These are phyloP conservation scores for Aegilops tauschii DNA, from an alignment of 176 grass and related monocot genomes.

Conservation along the genomic window DNA sequence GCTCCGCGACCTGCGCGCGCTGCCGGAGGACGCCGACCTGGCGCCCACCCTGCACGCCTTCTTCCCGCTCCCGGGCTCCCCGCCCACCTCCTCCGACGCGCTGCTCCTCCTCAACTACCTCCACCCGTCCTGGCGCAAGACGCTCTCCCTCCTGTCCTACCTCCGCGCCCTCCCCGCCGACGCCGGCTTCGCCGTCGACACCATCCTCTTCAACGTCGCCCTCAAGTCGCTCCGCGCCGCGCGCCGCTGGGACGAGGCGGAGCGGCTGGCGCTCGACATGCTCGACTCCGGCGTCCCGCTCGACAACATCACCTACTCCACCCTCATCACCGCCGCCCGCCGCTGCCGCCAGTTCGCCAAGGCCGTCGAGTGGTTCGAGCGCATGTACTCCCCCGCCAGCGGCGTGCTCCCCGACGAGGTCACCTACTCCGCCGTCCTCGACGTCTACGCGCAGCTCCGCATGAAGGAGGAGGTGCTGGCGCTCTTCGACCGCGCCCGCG, in stretches of 20 bases:
- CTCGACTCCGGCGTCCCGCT: constrained; percentile 44
- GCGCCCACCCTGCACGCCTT: constrained; percentile 35
- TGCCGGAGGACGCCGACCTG: constrained; percentile 47
- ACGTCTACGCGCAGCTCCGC: constrained; percentile 68
- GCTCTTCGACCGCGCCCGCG: constrained; percentile 74
- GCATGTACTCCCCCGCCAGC: constrained; percentile 60
- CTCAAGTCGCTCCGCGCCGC: constrained; percentile 74
- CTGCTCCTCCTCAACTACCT: constrained; percentile 79
- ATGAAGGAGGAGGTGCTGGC: constrained; percentile 71
- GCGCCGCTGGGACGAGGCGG: constrained; percentile 57
- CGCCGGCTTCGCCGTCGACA: constrained; percentile 32
- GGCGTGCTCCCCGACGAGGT: constrained; percentile 75
- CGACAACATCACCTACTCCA: constrained; percentile 96
- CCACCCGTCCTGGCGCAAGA: constrained; percentile 54
- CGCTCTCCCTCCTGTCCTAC: constrained; percentile 64
- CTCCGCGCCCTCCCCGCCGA: constrained; percentile 26
- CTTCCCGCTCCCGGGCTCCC: constrained; percentile 28
- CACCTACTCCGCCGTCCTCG: constrained; percentile 75
- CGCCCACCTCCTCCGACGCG: constrained; percentile 56
- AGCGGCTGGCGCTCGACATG: constrained; percentile 76
- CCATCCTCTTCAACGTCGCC: constrained; percentile 86
- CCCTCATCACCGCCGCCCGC: constrained; percentile 69
- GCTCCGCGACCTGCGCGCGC: constrained; percentile 47
- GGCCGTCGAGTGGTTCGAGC: constrained; percentile 83
- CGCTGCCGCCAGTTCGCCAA: constrained; percentile 70